These are phyloP conservation scores for Aspergillus persii DNA, from an alignment of 2,329 filamentous ascomycete genomes.

Conservation along the genomic window DNA sequence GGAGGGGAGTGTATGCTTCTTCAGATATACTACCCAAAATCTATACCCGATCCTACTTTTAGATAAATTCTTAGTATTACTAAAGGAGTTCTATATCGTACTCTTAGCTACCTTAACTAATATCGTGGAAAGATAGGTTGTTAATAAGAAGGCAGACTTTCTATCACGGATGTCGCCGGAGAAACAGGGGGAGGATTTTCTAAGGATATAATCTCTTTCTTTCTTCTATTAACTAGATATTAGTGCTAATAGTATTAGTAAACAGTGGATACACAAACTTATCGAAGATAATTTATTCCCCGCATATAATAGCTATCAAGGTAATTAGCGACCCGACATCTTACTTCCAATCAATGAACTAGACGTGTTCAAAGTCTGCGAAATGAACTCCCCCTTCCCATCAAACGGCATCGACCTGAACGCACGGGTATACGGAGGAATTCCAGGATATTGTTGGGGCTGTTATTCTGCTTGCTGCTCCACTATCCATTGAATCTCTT, in stretches of 20 bases:
- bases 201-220: constrained; percentile 12
- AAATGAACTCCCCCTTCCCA: constrained; percentile 18
- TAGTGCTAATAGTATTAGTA: background rate
- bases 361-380: constrained; percentile 15
- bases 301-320: constrained; percentile 10
- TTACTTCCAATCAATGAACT: constrained; percentile 3
- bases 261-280: constrained; percentile 7
- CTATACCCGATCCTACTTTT: background rate
- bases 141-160: constrained; percentile 20
- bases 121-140: constrained; percentile 28
- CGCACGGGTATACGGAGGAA: background rate
- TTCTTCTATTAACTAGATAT: background rate
- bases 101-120: constrained; percentile 21
- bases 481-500: background rate
- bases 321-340: constrained; percentile 20
- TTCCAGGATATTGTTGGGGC: background rate
- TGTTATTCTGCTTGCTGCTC: background rate
- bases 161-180: constrained; percentile 27
- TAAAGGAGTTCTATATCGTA: constrained; percentile 4
- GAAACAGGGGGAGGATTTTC: constrained; percentile 21
- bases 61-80: background rate
- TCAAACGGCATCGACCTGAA: constrained; percentile 1
- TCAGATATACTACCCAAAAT: background rate
- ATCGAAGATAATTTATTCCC: constrained; percentile 1
- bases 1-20: background rate